phyloP scores from a whole-genome alignment of 2,329 filamentous ascomycete species.

The Ceratocystis huliohia region DNA sequence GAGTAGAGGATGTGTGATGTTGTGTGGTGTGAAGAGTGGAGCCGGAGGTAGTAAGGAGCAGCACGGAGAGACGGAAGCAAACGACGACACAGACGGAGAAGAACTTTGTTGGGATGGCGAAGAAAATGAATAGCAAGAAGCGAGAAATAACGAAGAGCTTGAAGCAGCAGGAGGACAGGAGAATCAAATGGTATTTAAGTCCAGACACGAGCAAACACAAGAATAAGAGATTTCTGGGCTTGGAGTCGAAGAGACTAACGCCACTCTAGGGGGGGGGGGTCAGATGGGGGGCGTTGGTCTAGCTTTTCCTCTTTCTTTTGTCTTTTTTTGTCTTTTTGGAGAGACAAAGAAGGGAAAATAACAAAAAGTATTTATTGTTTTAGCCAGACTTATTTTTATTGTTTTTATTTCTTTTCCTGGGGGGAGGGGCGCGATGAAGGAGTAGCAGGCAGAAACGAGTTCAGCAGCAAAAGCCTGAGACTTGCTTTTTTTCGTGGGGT shows the following conservation, averaged over 20 bases:
- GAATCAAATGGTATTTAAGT: background rate
- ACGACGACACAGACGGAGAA: background rate
- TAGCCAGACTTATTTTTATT: background rate
- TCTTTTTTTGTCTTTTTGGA: background rate
- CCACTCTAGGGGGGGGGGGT: background rate
- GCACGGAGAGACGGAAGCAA: background rate
- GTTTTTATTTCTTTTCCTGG: background rate
- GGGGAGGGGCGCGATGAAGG: background rate
- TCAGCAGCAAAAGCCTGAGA: no score
- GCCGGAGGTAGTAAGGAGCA: background rate
- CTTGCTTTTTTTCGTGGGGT: no score
- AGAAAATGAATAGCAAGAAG: background rate
- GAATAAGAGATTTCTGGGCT: slow-evolving; percentile 13
- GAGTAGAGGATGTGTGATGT: background rate
- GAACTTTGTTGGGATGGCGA: background rate
- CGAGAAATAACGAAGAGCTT: no score
- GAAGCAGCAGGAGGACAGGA: background rate
- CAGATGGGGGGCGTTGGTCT: background rate
- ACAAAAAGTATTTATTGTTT: background rate
- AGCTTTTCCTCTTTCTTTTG: background rate
- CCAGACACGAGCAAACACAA: background rate
- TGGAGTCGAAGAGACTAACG: slow-evolving; percentile 10
- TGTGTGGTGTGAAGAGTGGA: background rate
- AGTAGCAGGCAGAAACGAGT: background rate
- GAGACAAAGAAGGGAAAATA: background rate